phyloP scores from a whole-genome alignment of 192 early-diverging fungal species.

The Umbelopsis vinacea region DNA sequence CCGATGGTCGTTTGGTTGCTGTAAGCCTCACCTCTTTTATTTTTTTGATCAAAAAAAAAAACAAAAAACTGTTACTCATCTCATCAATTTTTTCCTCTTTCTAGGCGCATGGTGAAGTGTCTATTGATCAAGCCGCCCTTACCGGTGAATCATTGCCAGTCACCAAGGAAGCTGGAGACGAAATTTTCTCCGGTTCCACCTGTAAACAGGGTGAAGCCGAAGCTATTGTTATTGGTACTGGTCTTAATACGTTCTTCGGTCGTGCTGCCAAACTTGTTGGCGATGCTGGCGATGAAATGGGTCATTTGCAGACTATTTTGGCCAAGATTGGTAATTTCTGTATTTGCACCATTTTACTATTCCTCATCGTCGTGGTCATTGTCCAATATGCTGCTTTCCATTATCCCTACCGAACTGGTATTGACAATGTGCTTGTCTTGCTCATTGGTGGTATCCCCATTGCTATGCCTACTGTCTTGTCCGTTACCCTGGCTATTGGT shows the following conservation, averaged over 20 bases:
- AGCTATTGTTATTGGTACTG: conserved; percentile 80
- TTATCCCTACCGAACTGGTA: conserved; percentile 74
- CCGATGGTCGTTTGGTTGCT: conserved; percentile 80
- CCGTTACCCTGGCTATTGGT: conserved; percentile 78
- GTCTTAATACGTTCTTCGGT: conserved; percentile 82
- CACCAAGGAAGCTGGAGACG: conserved; percentile 69
- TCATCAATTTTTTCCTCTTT: neutral
- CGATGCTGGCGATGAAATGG: conserved; percentile 73
- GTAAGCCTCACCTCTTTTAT: conserved; percentile 5
- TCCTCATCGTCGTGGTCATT: conserved; percentile 69
- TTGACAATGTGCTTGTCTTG: conserved; percentile 80
- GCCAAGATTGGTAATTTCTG: conserved; percentile 80
- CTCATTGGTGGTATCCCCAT: conserved; percentile 83
- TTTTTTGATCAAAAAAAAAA: too few relatives aligned
- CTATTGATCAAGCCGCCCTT: conserved; percentile 73
- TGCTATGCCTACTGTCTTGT: conserved; percentile 80
- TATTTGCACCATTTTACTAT: conserved; percentile 76
- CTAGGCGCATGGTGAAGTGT: conserved; percentile 47
- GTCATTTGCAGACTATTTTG: conserved; percentile 75
- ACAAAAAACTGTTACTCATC: too few relatives aligned
- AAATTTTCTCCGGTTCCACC: conserved; percentile 77
- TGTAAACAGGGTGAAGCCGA: conserved; percentile 82
- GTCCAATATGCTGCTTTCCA: conserved; percentile 72
- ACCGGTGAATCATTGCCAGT: conserved; percentile 78
- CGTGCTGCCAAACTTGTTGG: conserved; percentile 81